Conservation (phyloP, 2,329 filamentous ascomycete species). For the Aspergillus melleus region DNA sequence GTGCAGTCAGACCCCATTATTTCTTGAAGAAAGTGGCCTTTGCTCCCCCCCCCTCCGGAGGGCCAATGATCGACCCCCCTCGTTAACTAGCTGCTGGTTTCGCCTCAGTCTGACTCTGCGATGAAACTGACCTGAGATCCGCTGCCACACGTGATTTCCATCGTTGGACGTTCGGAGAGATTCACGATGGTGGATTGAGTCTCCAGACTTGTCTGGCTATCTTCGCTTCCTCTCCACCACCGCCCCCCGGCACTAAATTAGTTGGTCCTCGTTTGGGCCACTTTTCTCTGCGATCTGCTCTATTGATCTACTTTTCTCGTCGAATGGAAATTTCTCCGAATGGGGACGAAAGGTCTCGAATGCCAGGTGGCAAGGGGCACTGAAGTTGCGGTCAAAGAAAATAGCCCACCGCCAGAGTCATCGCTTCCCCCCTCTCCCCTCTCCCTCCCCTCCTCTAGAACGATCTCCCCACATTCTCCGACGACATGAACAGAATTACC, state of each 20-base stretch:
- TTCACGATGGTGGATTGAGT: neutral
- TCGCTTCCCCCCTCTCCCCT: neutral
- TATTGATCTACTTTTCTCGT: slow-evolving; percentile 4
- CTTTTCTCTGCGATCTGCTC: neutral
- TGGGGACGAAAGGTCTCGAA: slow-evolving; percentile 7
- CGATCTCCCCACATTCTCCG: slow-evolving; percentile 7
- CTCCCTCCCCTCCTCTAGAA: neutral
- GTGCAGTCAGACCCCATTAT: slow-evolving; percentile 2
- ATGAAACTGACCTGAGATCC: neutral
- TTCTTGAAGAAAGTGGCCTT: neutral
- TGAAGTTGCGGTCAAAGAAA: slow-evolving; percentile 29
- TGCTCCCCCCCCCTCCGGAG: neutral
- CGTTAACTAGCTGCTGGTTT: neutral
- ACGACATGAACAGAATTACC: neutral
- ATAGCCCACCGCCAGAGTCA: slow-evolving; percentile 20
- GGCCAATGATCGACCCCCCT: neutral
- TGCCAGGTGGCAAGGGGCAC: slow-evolving; percentile 19
- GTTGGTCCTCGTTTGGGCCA: neutral
- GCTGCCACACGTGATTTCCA: slow-evolving; percentile 3
- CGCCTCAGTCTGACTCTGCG: neutral
- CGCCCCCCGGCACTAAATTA: neutral
- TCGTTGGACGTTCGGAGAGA: neutral
- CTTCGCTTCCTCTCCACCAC: too few species aligned
- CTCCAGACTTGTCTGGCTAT: neutral
- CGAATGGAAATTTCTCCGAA: slow-evolving; percentile 10